Percentiles rank a stretch among this genome's conserved stretches.
Evolutionary conservation across 805 yeast species (phyloP).

Genomic region (Ogataea methylovora): DNA sequence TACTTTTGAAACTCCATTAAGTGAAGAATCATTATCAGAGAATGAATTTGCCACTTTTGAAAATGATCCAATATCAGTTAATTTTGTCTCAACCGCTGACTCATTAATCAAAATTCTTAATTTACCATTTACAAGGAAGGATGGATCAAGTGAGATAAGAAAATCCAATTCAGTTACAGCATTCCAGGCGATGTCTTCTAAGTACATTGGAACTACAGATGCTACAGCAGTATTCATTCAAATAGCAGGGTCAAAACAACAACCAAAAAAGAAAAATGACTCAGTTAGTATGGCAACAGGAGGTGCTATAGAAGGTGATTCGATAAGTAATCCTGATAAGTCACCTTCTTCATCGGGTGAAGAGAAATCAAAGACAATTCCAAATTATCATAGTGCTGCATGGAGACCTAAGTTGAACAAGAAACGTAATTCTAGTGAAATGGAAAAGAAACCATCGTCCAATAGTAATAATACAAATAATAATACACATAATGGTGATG

Average conservation of each 20-base stretch:
- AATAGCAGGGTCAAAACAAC: conserved; percentile 4
- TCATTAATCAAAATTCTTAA: conserved; percentile 11
- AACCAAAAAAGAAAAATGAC: neutral
- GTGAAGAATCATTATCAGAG: neutral
- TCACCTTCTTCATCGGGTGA: neutral
- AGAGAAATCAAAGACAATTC: conserved; percentile 5
- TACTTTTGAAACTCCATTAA: neutral
- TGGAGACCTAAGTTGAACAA: conserved; percentile 4
- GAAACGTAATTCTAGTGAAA: neutral
- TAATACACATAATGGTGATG: neutral
- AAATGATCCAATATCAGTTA: conserved; percentile 3
- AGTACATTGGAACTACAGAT: conserved; percentile 12
- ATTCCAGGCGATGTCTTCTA: conserved; percentile 13
- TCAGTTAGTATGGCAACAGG: conserved; percentile 10
- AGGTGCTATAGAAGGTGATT: conserved; percentile 8
- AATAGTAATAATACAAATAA: neutral
- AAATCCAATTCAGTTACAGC: conserved; percentile 15
- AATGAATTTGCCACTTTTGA: conserved; percentile 3
- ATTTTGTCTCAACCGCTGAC: conserved; percentile 12
- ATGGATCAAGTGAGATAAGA: conserved; percentile 11
- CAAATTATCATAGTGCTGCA: conserved; percentile 12
- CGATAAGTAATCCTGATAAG: neutral
- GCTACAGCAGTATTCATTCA: conserved; percentile 14
- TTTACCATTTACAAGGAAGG: conserved; percentile 9
- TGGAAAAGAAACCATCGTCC: conserved; percentile 1